Conservation (phyloP, 495 filamentous ascomycete species). For the Opeltia flavorubescens region DNA sequence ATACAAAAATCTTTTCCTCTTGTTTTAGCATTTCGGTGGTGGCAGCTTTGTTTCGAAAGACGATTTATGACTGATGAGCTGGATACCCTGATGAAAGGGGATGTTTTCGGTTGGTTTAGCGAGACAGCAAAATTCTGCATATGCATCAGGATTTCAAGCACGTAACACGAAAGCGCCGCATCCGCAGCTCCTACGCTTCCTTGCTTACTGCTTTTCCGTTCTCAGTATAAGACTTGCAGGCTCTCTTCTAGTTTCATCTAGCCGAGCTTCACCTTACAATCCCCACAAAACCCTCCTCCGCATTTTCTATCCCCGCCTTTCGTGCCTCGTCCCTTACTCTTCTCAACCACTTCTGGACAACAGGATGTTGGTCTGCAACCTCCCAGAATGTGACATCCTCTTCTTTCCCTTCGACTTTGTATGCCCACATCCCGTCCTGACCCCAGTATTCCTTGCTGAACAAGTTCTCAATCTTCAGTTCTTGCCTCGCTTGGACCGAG, state of each 20-base stretch:
- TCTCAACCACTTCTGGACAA: constrained; percentile 36
- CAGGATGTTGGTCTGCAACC: constrained; percentile 20
- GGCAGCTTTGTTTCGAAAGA: not conserved
- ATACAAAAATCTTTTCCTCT: too few relatives aligned
- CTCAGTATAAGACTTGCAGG: not conserved
- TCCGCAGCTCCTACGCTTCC: not conserved
- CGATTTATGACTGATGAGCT: not conserved
- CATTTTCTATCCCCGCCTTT: constrained; percentile 19
- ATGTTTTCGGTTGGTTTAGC: not conserved
- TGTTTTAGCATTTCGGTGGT: not conserved
- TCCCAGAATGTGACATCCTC: constrained; percentile 15
- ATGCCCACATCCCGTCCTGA: constrained; percentile 48
- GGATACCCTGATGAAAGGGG: not conserved
- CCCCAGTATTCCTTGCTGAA: constrained; percentile 49
- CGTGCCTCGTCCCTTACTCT: constrained; percentile 35
- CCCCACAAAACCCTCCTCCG: constrained; percentile 10
- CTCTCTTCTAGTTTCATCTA: constrained; percentile 1
- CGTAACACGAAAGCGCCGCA: too few relatives aligned
- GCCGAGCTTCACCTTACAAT: constrained; percentile 11
- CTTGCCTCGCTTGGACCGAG: constrained; percentile 37
- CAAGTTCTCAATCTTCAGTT: constrained; percentile 46
- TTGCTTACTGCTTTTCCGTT: too few relatives aligned
- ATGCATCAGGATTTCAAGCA: not conserved
- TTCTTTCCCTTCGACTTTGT: constrained; percentile 28
- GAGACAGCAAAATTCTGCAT: not conserved